Base-by-base conservation (phyloP, 345 rosid genomes). In the Boechera retrofracta region DNA sequence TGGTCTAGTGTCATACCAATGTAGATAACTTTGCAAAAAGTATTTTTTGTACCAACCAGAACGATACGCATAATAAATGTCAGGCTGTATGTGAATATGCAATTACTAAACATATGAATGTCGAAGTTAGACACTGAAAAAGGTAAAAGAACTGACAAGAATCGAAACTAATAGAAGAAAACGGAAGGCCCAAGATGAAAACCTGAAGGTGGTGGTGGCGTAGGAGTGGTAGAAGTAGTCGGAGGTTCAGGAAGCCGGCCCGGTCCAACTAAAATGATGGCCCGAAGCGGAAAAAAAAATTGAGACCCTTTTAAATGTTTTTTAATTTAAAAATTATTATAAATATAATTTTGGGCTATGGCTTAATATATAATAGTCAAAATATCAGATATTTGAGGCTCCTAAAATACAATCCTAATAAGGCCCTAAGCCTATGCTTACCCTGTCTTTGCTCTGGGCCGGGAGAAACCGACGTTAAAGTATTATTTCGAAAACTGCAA, bases 401-500 rank as follows among this genome's bases (percentile, higher is more conserved):
- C 16, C 16, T 16, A 16, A 16, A 16, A 16, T 16, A 16, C 16
- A 16, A 16, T 16, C 16, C 16, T 16, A 16, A 16, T 1, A 18
- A 18, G 21, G 21, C 21, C 21, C 21, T 18, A 18, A 18, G 21
- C 21, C 21, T 18, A 18, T 18, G 21, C 21, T 18, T 18, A 18
- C 21, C 21, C 21, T 18, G 21, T 1, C 21, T 18, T 18, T 18
- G 21, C 21, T 18, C 21, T 18, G 21, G 21, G 21, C 21, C 21
- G 21, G 21, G 21, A 18, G 21, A 0, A 18, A 18, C 21, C 4
- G 0, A 0, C 1, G 32, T 84, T 2, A 94, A 74, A 0, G 0
- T 4, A 79, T 89, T 94, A 60, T 77, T 64, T 0, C 1, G 5
- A 87, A 88, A 94, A 94, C 97, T 94, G 89, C 78, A 83, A 71